phyloP scores from a whole-genome alignment of 192 early-diverging fungal species.

The Backusella circina region DNA sequence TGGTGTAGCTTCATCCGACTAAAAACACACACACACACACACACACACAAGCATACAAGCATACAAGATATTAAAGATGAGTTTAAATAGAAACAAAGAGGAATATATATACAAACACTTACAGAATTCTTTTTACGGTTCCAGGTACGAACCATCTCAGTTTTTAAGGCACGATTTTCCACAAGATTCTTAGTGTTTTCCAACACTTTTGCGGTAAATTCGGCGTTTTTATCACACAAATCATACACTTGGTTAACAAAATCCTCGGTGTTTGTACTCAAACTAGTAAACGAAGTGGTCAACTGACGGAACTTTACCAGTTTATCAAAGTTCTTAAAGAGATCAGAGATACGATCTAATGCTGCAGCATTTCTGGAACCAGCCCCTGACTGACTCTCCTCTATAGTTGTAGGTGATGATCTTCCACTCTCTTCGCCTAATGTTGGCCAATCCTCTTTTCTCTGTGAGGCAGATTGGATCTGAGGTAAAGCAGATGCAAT shows the following conservation, averaged over 20 bases:
- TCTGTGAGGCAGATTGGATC: not conserved
- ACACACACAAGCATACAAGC: too few species aligned
- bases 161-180: conserved; percentile 41
- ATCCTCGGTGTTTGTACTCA: conserved; percentile 28
- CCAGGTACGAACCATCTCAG: conserved; percentile 61
- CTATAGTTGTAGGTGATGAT: not conserved
- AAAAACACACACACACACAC: too few species aligned
- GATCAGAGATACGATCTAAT: conserved; percentile 35
- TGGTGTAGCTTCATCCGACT: conserved; percentile 38
- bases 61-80: not conserved
- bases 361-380: conserved; percentile 35
- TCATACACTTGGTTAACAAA: conserved; percentile 40
- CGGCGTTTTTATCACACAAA: conserved; percentile 37
- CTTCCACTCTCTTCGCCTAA: conserved; percentile 9
- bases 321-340: conserved; percentile 35
- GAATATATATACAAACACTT: not conserved
- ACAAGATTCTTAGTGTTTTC: conserved; percentile 44
- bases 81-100: not conserved
- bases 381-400: not conserved
- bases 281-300: conserved; percentile 38
- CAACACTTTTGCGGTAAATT: conserved; percentile 47
- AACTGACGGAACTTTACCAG: conserved; percentile 43
- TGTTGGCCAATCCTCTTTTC: conserved; percentile 21
- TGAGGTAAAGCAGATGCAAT: not conserved
- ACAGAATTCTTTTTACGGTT: conserved; percentile 60